Conservation (phyloP, 2,329 filamentous ascomycete species). For the Rosellinia necatrix region DNA sequence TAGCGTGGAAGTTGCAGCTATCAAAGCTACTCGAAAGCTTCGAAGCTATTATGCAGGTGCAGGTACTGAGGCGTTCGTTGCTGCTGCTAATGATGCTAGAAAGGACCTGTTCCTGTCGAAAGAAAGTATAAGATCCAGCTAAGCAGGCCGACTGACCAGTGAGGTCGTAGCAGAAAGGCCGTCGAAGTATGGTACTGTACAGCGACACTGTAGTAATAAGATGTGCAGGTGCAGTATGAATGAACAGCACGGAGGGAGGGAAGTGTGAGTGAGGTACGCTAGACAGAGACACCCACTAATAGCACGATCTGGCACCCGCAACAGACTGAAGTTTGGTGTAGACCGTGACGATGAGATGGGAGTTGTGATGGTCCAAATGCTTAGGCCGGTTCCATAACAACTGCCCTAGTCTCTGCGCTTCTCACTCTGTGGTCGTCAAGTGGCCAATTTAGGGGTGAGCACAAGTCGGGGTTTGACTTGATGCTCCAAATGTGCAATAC, state of each 20-base stretch:
- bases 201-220: background rate
- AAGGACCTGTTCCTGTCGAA: conserved; percentile 4
- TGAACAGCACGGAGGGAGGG: too few relatives aligned
- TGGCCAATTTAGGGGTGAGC: background rate
- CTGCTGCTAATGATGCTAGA: conserved; percentile 1
- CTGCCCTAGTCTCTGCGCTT: too few relatives aligned
- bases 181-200: background rate
- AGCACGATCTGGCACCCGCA: background rate
- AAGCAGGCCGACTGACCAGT: conserved; percentile 7
- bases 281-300: too few relatives aligned
- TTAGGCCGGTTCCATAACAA: background rate
- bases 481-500: background rate
- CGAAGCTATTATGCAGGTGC: too few relatives aligned
- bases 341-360: conserved; percentile 2
- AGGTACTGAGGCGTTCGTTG: conserved; percentile 11
- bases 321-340: background rate
- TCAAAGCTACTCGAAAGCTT: conserved; percentile 14
- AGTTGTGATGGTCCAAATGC: background rate
- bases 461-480: background rate
- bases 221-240: background rate
- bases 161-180: background rate
- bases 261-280: too few relatives aligned
- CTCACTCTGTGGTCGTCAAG: too few relatives aligned
- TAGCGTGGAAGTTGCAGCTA: conserved; percentile 2
- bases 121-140: conserved; percentile 5